phyloP scores from a whole-genome alignment of 108 stramenopile genomes.

The Tribonema minus region DNA sequence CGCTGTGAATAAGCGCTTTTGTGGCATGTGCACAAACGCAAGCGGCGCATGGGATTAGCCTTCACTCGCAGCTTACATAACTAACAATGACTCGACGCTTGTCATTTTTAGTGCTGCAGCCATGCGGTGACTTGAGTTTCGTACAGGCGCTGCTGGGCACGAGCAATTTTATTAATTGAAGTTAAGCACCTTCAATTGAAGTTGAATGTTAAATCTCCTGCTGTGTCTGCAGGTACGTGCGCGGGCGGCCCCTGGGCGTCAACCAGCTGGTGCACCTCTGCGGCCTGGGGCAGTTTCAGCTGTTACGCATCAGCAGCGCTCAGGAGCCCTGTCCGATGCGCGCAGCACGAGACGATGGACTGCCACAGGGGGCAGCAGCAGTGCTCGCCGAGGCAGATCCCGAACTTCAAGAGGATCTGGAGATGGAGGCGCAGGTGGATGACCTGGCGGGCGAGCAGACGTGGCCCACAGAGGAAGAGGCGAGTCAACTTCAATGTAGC shows the following conservation, averaged over 20 bases:
- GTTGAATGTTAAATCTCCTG: too few species aligned
- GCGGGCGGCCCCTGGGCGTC: conserved; percentile 78
- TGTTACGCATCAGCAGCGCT: conserved; percentile 42
- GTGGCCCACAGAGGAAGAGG: conserved; percentile 89
- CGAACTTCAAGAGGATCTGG: conserved; percentile 61
- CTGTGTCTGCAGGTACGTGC: conserved; percentile 80
- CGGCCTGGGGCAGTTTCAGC: conserved; percentile 79
- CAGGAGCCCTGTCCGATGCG: conserved; percentile 39
- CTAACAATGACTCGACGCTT: too few species aligned
- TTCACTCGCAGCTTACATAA: too few species aligned
- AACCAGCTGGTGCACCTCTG: conserved; percentile 78
- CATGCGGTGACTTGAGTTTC: too few species aligned
- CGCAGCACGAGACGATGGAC: neutral
- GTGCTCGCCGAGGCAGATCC: conserved; percentile 29
- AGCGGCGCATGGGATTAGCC: too few species aligned
- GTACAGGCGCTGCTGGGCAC: too few species aligned
- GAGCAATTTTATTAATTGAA: too few species aligned
- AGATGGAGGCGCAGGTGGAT: conserved; percentile 85
- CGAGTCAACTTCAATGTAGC: too few species aligned
- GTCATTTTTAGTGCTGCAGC: too few species aligned
- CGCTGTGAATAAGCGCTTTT: too few species aligned
- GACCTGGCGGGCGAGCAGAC: conserved; percentile 95
- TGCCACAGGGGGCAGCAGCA: neutral
- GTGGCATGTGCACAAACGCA: too few species aligned
- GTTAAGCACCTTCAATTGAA: too few species aligned